Base-by-base conservation (phyloP, 1,139 yeast species). In the Blastobotrys arbuscula region DNA sequence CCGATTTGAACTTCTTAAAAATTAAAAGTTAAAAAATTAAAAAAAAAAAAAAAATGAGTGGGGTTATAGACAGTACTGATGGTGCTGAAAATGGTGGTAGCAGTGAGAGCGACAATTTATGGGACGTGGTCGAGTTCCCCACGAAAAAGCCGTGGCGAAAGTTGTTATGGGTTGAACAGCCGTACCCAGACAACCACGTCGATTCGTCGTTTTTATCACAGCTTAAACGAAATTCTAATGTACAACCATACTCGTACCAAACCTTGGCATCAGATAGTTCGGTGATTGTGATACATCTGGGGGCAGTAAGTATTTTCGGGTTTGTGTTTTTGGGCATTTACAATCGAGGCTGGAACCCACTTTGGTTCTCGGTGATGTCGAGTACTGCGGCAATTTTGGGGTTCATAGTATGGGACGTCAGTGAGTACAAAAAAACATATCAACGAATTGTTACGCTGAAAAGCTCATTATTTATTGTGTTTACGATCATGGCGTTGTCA, bases 131-230 rank as follows among this genome's bases (percentile, higher is more conserved):
- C 20, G 48, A 39, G 16, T 45, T 45, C 35, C 45, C 48, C 19
- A 36, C 13, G 35, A 48, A 30, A n/a, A 46, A 46, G 16, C 70
- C 74, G 15, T 90, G 97, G 97, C 76, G 84, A 58, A 86, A 94
- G 61, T 76, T 89, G 41, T 74, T 92, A n/a, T 92, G 96, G 82
- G 76, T 85, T 40, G 76, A 77, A 52, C 97, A 90, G 62, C 86
- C 86, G 13, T 90, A 82, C 61, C 95, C 96, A 0, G 98, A 92
- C 64, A 92, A 89, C 65, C 87, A 87, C 67, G 92, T 95, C 1
- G 95, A 89, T 61, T 68, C 70, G 9, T 78, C 90, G 8, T 92
- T 92, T 62, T 70, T 89, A 16, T 79, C 89, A 2, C 95, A 84
- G 62, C 73, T 90, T 56, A 80, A 82, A 57, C 72, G 94, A 43